A percentile compares a stretch with the other conserved stretches of the same genome.
Evolutionary conservation across 2,329 filamentous ascomycete genomes (phyloP).

Genomic region (Fusarium goolgardi): DNA sequence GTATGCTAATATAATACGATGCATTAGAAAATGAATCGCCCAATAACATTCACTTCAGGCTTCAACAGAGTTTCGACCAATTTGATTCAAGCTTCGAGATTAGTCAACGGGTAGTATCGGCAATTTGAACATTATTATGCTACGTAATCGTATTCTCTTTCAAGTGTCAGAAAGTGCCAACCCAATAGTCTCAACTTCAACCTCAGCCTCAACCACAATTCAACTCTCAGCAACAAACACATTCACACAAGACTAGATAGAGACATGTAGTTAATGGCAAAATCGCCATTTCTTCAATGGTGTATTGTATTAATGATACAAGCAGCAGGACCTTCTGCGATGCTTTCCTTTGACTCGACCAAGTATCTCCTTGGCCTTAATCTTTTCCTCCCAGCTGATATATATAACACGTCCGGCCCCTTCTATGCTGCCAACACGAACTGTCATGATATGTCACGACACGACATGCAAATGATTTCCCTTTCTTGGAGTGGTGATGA

Average conservation of each 20-base stretch:
- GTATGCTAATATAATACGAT: background rate
- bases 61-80: conserved; percentile 15
- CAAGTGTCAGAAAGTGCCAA: background rate
- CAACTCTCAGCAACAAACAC: background rate
- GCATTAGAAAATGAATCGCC: background rate
- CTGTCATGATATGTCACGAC: conserved; percentile 22
- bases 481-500: conserved; percentile 62
- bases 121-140: conserved; percentile 25
- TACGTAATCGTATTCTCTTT: conserved; percentile 17
- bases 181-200: background rate
- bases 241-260: conserved; percentile 7
- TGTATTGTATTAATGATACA: conserved; percentile 48
- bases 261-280: conserved; percentile 23
- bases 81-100: background rate
- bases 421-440: conserved; percentile 47
- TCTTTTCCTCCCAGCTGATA: conserved; percentile 19
- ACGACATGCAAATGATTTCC: conserved; percentile 43
- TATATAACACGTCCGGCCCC: conserved; percentile 21
- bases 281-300: conserved; percentile 31
- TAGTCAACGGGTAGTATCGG: background rate
- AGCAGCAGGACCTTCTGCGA: conserved; percentile 48
- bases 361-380: conserved; percentile 24
- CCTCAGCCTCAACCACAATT: background rate
- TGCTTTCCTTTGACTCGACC: conserved; percentile 37
- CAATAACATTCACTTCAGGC: conserved; percentile 20